These are phyloP conservation scores for Microbotryum violaceum DNA, from an alignment of 1,284 basidiomycete genomes.

Conservation along the genomic window DNA sequence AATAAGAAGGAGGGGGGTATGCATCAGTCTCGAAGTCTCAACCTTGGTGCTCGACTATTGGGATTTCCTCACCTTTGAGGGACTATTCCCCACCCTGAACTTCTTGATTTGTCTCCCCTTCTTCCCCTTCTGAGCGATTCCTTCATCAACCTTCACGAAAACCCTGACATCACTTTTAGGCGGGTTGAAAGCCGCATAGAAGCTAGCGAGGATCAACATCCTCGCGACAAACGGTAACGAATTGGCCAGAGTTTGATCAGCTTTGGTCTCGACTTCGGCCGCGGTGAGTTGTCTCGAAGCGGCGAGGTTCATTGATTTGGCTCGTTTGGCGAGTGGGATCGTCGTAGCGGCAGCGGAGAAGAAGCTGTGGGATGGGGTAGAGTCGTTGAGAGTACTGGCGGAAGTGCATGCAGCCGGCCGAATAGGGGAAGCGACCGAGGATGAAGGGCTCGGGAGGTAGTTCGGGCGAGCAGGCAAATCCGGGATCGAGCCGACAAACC, in stretches of 20 bases:
- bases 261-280: background rate
- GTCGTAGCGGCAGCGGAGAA: no score
- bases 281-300: slow-evolving; percentile 9
- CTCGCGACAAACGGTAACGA: slow-evolving; percentile 21
- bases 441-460: background rate
- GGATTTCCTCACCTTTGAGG: background rate
- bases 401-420: background rate
- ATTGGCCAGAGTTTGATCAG: slow-evolving; percentile 10
- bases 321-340: background rate
- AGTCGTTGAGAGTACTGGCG: background rate
- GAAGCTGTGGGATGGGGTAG: no score
- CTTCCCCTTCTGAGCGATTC: slow-evolving; percentile 18
- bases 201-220: slow-evolving; percentile 24
- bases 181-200: slow-evolving; percentile 26
- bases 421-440: background rate
- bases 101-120: slow-evolving; percentile 5
- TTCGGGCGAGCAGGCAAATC: background rate
- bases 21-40: background rate
- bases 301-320: slow-evolving; percentile 11
- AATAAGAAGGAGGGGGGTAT: background rate
- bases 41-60: background rate
- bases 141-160: slow-evolving; percentile 28
- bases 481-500: background rate
- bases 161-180: slow-evolving; percentile 28
- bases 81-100: background rate